Conservation (phyloP, 1,139 yeast species). For the Sugiyamaella sp. region DNA sequence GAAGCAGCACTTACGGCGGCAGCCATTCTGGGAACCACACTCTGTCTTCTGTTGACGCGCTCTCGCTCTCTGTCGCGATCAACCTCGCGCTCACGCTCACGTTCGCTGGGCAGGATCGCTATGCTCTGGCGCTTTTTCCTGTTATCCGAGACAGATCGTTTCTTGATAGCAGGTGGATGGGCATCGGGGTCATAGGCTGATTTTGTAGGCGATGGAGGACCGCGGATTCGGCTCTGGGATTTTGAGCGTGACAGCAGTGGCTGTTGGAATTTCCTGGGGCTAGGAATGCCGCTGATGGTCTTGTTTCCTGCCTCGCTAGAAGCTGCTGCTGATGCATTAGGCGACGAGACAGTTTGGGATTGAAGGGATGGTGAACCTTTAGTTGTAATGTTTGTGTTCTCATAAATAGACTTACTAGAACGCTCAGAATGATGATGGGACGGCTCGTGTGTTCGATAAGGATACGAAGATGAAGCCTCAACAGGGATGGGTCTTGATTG, state of each 20-base stretch:
- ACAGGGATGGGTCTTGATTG: not conserved
- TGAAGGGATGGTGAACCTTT: no score
- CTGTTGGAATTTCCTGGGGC: constrained; percentile 5
- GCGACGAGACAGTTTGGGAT: not conserved
- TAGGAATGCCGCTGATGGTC: constrained; percentile 13
- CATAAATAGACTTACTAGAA: not conserved
- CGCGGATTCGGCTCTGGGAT: constrained; percentile 13
- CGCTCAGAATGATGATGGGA: no score
- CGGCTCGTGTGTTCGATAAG: no score
- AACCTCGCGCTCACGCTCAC: not conserved
- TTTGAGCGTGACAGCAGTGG: constrained; percentile 6
- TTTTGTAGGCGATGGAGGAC: constrained; percentile 7
- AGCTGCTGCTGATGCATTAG: not conserved
- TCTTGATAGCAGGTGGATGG: constrained; percentile 11
- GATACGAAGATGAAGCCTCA: not conserved
- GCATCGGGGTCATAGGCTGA: not conserved
- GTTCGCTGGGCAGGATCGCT: constrained; percentile 1
- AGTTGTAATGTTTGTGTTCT: not conserved
- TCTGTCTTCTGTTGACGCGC: constrained; percentile 11
- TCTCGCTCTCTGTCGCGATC: not conserved
- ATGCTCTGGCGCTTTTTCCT: constrained; percentile 11
- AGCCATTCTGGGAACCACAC: constrained; percentile 9
- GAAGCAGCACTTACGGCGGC: not conserved
- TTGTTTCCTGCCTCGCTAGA: not conserved
- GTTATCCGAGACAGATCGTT: constrained; percentile 16